Evolutionary conservation across 139 green algal genomes (phyloP).

Genomic region (Penium margaritaceum): DNA sequence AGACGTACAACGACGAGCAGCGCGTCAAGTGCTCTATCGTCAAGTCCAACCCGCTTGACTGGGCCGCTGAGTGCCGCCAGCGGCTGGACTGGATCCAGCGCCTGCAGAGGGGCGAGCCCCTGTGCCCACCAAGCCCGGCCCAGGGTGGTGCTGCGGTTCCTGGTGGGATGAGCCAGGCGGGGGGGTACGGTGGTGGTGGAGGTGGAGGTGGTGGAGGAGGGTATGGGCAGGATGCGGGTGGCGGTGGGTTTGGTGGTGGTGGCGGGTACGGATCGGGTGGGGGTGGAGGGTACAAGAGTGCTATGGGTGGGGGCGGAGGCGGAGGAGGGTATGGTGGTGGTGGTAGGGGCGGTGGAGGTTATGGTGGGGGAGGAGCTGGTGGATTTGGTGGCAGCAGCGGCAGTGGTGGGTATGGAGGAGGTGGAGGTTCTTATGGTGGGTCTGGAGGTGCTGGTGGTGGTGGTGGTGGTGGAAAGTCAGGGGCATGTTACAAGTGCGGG

Average conservation of each 20-base stretch:
- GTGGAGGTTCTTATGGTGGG: slow-evolving; percentile 20
- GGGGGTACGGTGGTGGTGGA: neutral
- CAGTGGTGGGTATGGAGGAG: slow-evolving; percentile 20
- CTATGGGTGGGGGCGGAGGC: slow-evolving; percentile 33
- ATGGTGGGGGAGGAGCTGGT: slow-evolving; percentile 19
- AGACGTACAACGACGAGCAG: slow-evolving; percentile 82
- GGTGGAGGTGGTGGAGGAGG: slow-evolving; percentile 26
- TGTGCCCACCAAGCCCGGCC: slow-evolving; percentile 8
- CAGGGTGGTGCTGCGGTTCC: neutral
- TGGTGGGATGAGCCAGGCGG: neutral
- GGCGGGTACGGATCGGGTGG: slow-evolving; percentile 10
- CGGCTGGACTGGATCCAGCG: slow-evolving; percentile 43
- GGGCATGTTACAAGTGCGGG: slow-evolving; percentile 49
- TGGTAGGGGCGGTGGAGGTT: slow-evolving; percentile 23
- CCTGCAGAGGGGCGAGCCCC: slow-evolving; percentile 37
- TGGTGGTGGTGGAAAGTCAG: slow-evolving; percentile 14
- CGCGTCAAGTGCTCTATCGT: slow-evolving; percentile 63
- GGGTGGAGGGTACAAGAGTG: slow-evolving; percentile 24
- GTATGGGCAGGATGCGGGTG: slow-evolving; percentile 18
- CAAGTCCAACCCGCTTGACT: slow-evolving; percentile 41
- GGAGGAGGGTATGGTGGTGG: slow-evolving; percentile 41
- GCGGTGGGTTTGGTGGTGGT: slow-evolving; percentile 22
- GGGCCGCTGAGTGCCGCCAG: slow-evolving; percentile 30
- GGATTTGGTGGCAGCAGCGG: slow-evolving; percentile 17
- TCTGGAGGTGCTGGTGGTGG: slow-evolving; percentile 26